Evolutionary conservation across 352 stramenopile species (phyloP).

Genomic region (Phytophthora tubulina): DNA sequence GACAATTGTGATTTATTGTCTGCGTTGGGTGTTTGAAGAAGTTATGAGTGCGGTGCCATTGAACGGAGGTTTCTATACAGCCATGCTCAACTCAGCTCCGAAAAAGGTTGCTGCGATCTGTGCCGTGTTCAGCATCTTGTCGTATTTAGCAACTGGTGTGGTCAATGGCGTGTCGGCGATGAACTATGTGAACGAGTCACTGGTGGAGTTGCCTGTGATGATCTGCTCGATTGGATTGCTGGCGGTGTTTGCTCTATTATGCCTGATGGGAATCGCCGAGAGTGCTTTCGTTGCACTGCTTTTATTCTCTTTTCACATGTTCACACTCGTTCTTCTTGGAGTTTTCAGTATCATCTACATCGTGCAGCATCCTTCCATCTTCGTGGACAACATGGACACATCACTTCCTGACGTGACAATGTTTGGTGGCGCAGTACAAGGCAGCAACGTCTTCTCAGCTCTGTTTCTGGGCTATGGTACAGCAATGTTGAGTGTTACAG

Average conservation of each 20-base stretch:
- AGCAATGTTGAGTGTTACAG: conserved; percentile 90
- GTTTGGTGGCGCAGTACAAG: conserved; percentile 49
- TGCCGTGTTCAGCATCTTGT: conserved; percentile 75
- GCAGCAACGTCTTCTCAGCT: conserved; percentile 37
- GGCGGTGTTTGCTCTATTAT: conserved; percentile 84
- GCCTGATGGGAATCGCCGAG: conserved; percentile 86
- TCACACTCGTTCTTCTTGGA: conserved; percentile 64
- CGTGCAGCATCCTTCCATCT: conserved; percentile 59
- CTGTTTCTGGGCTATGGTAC: conserved; percentile 79
- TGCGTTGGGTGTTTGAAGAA: conserved; percentile 84
- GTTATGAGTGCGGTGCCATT: conserved; percentile 85
- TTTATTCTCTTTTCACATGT: conserved; percentile 84
- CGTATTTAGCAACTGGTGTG: conserved; percentile 91
- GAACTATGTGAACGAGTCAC: conserved; percentile 78
- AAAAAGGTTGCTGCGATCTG: conserved; percentile 88
- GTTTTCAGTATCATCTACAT: conserved; percentile 67
- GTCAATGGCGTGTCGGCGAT: conserved; percentile 60
- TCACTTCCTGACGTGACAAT: conserved; percentile 61
- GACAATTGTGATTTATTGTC: conserved; percentile 62
- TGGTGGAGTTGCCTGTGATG: conserved; percentile 63
- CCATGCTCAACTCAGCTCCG: conserved; percentile 91
- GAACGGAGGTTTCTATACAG: conserved; percentile 92
- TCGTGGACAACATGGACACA: conserved; percentile 72
- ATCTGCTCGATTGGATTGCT: conserved; percentile 57
- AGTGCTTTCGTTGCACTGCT: conserved; percentile 77